Conservation (phyloP, 441 rosid genomes). For the Erodium texanum region DNA sequence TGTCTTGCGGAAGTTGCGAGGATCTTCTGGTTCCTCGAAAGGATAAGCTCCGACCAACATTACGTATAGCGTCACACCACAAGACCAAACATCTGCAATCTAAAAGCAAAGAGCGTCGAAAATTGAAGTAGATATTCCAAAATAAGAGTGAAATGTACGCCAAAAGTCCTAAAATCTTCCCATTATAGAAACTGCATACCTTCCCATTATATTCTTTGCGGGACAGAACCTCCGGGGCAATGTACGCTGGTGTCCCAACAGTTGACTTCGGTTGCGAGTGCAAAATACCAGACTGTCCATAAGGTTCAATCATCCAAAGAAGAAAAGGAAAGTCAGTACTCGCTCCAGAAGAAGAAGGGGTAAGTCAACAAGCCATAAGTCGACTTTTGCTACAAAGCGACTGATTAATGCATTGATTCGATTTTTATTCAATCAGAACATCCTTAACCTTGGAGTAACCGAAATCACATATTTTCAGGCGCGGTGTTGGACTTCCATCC, state of each 20-base stretch:
- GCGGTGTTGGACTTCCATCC: constrained; percentile 63
- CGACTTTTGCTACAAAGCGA: background rate
- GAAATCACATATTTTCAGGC: constrained; percentile 62
- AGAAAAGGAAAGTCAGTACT: background rate
- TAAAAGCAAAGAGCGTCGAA: constrained; percentile 18
- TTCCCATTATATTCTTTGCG: constrained; percentile 96
- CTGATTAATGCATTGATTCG: background rate
- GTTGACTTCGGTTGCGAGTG: constrained; percentile 98
- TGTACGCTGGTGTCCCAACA: constrained; percentile 97
- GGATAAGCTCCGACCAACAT: constrained; percentile 99
- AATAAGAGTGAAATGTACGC: no score
- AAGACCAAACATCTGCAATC: constrained; percentile 99
- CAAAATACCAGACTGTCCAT: constrained; percentile 69
- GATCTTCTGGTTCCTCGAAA: constrained; percentile 94
- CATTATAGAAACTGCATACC: constrained; percentile 31
- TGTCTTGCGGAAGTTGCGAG: constrained; percentile 79
- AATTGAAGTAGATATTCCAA: no score
- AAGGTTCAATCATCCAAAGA: background rate
- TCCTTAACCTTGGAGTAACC: constrained; percentile 56
- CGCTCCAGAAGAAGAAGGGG: background rate
- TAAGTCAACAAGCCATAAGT: background rate
- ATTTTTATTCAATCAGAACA: background rate
- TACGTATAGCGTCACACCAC: constrained; percentile 94
- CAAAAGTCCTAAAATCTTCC: no score
- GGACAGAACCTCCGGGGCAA: constrained; percentile 91